Evolutionary conservation across 768 basidiomycete species (phyloP).

Genomic region (Kwoniella pini): DNA sequence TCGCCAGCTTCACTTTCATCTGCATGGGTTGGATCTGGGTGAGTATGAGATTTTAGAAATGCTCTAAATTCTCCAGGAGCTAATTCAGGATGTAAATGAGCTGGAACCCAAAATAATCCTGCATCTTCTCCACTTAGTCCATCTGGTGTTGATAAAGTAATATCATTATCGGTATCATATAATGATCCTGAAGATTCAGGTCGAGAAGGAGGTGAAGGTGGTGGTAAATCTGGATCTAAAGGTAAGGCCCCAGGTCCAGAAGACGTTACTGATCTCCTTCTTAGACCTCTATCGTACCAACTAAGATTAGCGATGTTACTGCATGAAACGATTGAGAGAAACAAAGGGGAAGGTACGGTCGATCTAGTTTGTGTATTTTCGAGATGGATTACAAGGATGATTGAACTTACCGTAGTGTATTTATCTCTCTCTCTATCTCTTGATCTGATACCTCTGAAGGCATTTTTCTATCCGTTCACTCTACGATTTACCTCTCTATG

Average conservation of each 20-base stretch:
- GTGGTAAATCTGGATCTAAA: constrained; percentile 89
- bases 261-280: constrained; percentile 74
- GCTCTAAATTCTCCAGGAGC: constrained; percentile 93
- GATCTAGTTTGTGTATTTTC: neutral
- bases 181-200: constrained; percentile 26
- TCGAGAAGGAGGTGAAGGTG: constrained; percentile 61
- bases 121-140: constrained; percentile 67
- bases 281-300: constrained; percentile 55
- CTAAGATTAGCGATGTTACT: neutral
- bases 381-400: neutral
- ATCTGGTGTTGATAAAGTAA: constrained; percentile 45
- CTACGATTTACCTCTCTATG: neutral
- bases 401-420: constrained; percentile 46
- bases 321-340: neutral
- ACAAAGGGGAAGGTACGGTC: constrained; percentile 6
- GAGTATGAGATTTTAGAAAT: constrained; percentile 90
- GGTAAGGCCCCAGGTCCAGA: constrained; percentile 76
- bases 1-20: constrained; percentile 23
- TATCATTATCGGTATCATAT: constrained; percentile 41
- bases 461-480: constrained; percentile 23
- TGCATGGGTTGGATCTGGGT: constrained; percentile 52
- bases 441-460: constrained; percentile 45
- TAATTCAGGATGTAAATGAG: constrained; percentile 93
- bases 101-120: constrained; percentile 98
- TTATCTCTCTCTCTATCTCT: constrained; percentile 52